Conservation (phyloP, 73 alveolate genomes). For the Paramecium pentaurelia region DNA sequence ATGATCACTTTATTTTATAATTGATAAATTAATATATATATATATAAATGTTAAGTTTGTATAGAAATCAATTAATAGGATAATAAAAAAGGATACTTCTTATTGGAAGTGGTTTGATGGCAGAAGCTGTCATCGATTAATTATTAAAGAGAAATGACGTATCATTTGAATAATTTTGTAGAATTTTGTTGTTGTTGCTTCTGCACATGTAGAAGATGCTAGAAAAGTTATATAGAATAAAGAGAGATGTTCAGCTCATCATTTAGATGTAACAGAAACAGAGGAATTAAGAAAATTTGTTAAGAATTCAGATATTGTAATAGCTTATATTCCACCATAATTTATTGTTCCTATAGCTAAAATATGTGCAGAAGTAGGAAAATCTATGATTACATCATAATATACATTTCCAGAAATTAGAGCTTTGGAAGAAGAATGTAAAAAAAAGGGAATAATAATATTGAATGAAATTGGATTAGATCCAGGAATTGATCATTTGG, state of each 20-base stretch:
- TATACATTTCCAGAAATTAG: constrained; percentile 75
- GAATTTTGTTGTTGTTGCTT: constrained; percentile 72
- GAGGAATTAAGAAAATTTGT: constrained; percentile 64
- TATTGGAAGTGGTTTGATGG: constrained; percentile 79
- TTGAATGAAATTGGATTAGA: constrained; percentile 81
- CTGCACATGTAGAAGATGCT: constrained; percentile 76
- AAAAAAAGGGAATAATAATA: constrained; percentile 70
- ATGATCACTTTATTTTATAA: not conserved
- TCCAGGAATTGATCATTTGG: constrained; percentile 87
- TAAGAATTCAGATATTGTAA: constrained; percentile 64
- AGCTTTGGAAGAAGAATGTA: constrained; percentile 68
- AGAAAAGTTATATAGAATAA: constrained; percentile 58
- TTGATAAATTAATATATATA: not conserved
- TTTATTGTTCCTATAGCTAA: constrained; percentile 70
- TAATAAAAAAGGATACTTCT: not conserved
- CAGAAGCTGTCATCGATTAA: constrained; percentile 81
- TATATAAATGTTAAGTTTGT: not conserved
- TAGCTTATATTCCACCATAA: constrained; percentile 82
- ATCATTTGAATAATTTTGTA: not conserved
- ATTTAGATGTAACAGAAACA: constrained; percentile 67
- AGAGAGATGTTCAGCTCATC: constrained; percentile 62
- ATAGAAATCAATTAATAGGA: not conserved
- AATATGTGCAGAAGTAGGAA: constrained; percentile 65
- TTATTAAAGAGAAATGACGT: constrained; percentile 66
- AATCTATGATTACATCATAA: constrained; percentile 72